Evolutionary conservation across 2,329 filamentous ascomycete species (phyloP).

Genomic region (Claviceps sp.): DNA sequence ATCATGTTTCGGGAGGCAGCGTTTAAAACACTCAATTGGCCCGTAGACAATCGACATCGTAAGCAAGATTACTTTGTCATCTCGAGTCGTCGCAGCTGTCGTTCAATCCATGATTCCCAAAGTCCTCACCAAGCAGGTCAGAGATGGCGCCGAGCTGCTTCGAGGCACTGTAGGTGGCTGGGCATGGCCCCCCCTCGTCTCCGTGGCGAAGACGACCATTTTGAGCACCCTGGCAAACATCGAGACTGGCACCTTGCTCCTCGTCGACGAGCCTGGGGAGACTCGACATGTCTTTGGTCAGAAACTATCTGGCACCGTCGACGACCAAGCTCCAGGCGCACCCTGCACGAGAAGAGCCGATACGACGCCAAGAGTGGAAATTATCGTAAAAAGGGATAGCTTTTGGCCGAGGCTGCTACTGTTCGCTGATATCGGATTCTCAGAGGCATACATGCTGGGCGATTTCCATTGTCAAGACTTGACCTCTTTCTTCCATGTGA

Average conservation of each 20-base stretch:
- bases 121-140: constrained; percentile 1
- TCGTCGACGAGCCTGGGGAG: constrained; percentile 32
- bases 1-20: not conserved
- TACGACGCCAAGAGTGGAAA: constrained; percentile 31
- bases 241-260: constrained; percentile 32
- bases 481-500: constrained; percentile 53
- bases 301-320: constrained; percentile 24
- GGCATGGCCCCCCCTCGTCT: constrained; percentile 33
- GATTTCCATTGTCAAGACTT: constrained; percentile 55
- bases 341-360: constrained; percentile 21
- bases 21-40: not conserved
- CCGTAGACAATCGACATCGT: not conserved
- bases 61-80: not conserved
- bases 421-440: constrained; percentile 64
- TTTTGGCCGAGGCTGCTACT: constrained; percentile 59
- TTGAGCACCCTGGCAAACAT: constrained; percentile 33
- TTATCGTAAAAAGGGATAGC: constrained; percentile 49
- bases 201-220: constrained; percentile 32
- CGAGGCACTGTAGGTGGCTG: constrained; percentile 29
- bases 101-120: constrained; percentile 1
- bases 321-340: constrained; percentile 21
- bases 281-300: constrained; percentile 32
- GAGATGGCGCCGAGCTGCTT: constrained; percentile 20
- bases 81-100: not conserved
- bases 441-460: constrained; percentile 60